These are phyloP conservation scores for Adansonia madagascariensis DNA, from an alignment of 441 rosid genomes.

Conservation along the genomic window DNA sequence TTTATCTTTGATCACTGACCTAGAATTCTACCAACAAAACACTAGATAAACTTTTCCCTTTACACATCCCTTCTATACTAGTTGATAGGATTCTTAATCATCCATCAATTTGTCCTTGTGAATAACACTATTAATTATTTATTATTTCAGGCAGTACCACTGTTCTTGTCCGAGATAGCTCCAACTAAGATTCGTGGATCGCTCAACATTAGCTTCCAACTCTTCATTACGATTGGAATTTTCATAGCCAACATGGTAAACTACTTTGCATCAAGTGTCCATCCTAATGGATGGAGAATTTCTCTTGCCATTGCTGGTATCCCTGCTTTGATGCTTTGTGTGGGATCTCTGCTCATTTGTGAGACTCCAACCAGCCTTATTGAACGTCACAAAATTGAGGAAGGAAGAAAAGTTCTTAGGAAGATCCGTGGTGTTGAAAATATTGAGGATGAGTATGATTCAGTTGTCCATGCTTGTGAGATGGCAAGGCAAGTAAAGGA, in stretches of 20 bases:
- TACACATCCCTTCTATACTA: no score
- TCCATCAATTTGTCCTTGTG: no score
- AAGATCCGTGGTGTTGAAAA: constrained; percentile 61
- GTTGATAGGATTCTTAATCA: no score
- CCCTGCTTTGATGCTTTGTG: constrained; percentile 52
- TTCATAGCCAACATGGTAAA: constrained; percentile 60
- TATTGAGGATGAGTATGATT: constrained; percentile 52
- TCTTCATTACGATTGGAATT: constrained; percentile 66
- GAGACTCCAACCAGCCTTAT: constrained; percentile 75
- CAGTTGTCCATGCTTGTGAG: constrained; percentile 48
- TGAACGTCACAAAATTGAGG: constrained; percentile 44
- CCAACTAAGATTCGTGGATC: constrained; percentile 62
- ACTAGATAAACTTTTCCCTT: no score
- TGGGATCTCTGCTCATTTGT: constrained; percentile 55
- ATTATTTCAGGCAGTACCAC: constrained; percentile 49
- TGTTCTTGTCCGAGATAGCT: constrained; percentile 70
- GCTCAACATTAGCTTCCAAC: constrained; percentile 66
- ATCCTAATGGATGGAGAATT: constrained; percentile 62
- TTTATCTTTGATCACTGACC: no score
- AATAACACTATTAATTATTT: no score
- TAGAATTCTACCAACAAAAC: no score
- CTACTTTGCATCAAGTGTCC: constrained; percentile 45
- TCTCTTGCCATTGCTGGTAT: constrained; percentile 58
- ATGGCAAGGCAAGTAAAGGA: constrained; percentile 45
- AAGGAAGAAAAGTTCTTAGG: constrained; percentile 48